A percentile compares a stretch with the other conserved stretches of the same genome.
Evolutionary conservation across 2,329 filamentous ascomycete species (phyloP).

Genomic region (Albifimbria verrucaria): DNA sequence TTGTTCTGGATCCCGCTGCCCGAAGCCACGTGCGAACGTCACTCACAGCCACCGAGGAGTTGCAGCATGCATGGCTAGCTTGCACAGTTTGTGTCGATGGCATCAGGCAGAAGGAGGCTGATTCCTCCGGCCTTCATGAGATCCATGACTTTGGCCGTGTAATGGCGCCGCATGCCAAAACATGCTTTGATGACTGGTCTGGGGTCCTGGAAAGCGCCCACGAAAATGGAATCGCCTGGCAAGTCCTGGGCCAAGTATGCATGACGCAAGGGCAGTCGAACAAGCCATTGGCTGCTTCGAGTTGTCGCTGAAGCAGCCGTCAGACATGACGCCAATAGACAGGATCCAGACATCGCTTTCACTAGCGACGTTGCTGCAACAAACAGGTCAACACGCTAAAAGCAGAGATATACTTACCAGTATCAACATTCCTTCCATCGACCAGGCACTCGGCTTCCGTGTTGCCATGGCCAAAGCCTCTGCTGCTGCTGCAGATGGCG

Average conservation of each 20-base stretch:
- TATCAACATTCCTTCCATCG: constrained; percentile 18
- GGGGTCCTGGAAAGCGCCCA: constrained; percentile 13
- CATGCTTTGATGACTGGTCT: constrained; percentile 22
- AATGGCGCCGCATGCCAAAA: constrained; percentile 22
- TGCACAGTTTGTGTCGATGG: constrained; percentile 20
- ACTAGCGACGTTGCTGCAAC: constrained; percentile 17
- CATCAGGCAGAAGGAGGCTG: constrained; percentile 14
- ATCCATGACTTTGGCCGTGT: constrained; percentile 20
- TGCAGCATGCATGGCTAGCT: constrained; percentile 19
- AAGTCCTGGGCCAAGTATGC: constrained; percentile 28
- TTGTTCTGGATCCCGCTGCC: constrained; percentile 18
- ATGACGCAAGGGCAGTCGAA: constrained; percentile 21
- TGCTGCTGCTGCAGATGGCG: constrained; percentile 15
- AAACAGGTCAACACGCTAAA: constrained; percentile 10
- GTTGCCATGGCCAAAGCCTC: constrained; percentile 19
- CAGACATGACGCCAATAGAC: constrained; percentile 12
- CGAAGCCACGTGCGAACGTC: constrained; percentile 16
- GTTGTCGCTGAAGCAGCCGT: constrained; percentile 13
- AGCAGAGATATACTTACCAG: constrained; percentile 15
- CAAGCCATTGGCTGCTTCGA: constrained; percentile 23
- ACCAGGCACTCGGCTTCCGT: constrained; percentile 17
- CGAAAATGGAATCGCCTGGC: constrained; percentile 33
- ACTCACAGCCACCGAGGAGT: constrained; percentile 13
- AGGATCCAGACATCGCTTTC: constrained; percentile 17
- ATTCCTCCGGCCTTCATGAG: constrained; percentile 15